Conservation (phyloP, 495 filamentous ascomycete species). For the Xylaria longipes region DNA sequence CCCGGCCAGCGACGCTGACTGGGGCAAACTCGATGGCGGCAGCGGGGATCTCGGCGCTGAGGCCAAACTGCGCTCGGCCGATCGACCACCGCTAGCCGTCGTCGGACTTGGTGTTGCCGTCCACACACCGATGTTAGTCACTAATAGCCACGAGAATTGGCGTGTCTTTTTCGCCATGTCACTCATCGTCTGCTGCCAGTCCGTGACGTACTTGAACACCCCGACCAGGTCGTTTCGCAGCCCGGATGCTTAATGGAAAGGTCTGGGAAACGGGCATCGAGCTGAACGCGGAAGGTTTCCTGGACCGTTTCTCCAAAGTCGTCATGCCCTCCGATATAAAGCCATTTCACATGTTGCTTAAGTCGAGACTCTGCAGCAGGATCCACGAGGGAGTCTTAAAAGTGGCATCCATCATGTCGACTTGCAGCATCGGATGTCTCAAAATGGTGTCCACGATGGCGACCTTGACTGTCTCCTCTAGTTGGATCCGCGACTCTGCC, state of each 20-base stretch:
- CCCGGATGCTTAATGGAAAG: constrained; percentile 28
- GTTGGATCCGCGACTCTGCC: constrained; percentile 15
- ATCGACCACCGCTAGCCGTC: constrained; percentile 30
- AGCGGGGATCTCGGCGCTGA: constrained; percentile 34
- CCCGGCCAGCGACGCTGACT: constrained; percentile 27
- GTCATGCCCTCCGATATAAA: not conserved
- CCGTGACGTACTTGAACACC: constrained; percentile 25
- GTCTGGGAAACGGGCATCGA: constrained; percentile 29
- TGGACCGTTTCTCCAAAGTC: constrained; percentile 27
- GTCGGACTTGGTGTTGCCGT: not conserved
- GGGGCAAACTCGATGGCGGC: constrained; percentile 31
- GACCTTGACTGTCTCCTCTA: constrained; percentile 24
- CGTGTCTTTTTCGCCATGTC: constrained; percentile 28
- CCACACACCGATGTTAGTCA: constrained; percentile 30
- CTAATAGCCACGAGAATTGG: constrained; percentile 30
- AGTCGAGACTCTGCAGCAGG: constrained; percentile 22
- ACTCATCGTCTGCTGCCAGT: constrained; percentile 29
- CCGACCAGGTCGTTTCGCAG: constrained; percentile 31
- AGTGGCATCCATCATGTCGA: constrained; percentile 26
- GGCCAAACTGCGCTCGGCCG: constrained; percentile 29
- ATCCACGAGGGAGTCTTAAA: constrained; percentile 19
- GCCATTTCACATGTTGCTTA: constrained; percentile 24
- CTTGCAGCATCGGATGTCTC: constrained; percentile 29
- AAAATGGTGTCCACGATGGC: constrained; percentile 26
- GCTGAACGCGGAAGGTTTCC: constrained; percentile 26